phyloP scores from a whole-genome alignment of 306 rosid species.

The Trichosanthes truncata region DNA sequence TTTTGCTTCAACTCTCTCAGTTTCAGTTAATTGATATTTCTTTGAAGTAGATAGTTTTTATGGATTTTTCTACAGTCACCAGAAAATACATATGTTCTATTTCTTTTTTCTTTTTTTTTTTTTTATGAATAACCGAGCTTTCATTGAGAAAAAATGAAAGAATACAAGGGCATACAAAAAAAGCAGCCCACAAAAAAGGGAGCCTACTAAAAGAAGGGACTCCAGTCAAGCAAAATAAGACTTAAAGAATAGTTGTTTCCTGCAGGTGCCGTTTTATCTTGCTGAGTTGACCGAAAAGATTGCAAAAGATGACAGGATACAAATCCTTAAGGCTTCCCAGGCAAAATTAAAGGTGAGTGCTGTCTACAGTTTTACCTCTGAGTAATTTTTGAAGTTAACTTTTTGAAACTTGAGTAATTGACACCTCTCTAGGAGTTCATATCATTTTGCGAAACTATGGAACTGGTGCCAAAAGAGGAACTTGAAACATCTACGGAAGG shows the following conservation, averaged over 20 bases:
- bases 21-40: not conserved
- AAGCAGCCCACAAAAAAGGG: no score
- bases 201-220: no score
- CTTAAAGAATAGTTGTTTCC: conserved; percentile 1
- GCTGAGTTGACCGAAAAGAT: conserved; percentile 83
- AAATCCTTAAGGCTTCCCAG: conserved; percentile 60
- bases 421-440: conserved; percentile 57
- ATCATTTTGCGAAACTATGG: conserved; percentile 85
- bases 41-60: not conserved
- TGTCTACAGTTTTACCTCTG: not conserved
- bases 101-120: no score
- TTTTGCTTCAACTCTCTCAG: not conserved
- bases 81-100: not conserved
- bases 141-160: no score
- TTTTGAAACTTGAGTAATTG: not conserved
- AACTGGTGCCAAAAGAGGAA: conserved; percentile 78
- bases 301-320: conserved; percentile 65
- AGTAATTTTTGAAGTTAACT: not conserved
- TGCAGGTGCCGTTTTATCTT: conserved; percentile 81
- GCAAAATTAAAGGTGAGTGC: conserved; percentile 64
- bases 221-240: no score
- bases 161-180: no score
- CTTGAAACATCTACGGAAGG: conserved; percentile 38
- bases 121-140: no score
- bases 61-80: not conserved